Conservation (phyloP, 2,329 filamentous ascomycete species). For the Elsinoe australis region DNA sequence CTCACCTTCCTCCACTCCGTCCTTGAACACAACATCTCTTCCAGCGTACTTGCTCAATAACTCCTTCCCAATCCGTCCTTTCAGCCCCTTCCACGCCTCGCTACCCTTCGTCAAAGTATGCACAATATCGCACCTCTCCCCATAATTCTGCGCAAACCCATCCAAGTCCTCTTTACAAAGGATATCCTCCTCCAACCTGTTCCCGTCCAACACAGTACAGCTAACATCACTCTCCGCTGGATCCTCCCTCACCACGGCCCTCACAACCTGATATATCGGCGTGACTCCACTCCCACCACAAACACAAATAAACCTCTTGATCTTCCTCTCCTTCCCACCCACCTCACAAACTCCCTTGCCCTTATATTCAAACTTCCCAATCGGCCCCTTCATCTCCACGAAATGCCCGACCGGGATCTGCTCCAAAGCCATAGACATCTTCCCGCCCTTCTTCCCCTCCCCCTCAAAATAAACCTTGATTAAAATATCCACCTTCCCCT, state of each 20-base stretch:
- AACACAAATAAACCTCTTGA: conserved; percentile 73
- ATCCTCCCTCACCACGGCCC: conserved; percentile 63
- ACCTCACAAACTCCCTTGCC: conserved; percentile 58
- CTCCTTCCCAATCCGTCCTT: conserved; percentile 57
- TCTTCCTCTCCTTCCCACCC: conserved; percentile 46
- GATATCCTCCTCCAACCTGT: conserved; percentile 72
- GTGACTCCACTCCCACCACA: conserved; percentile 86
- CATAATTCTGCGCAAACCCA: conserved; percentile 46
- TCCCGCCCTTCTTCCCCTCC: conserved; percentile 54
- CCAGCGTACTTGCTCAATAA: conserved; percentile 54
- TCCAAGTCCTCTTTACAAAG: conserved; percentile 69
- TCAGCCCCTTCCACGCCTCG: conserved; percentile 58
- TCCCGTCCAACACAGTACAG: conserved; percentile 72
- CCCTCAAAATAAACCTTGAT: conserved; percentile 73
- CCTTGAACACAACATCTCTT: conserved; percentile 25
- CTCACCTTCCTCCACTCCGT: conserved; percentile 36
- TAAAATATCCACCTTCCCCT: conserved; percentile 64
- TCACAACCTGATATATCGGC: conserved; percentile 78
- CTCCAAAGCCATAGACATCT: conserved; percentile 76
- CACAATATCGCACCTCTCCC: conserved; percentile 54
- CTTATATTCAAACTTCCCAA: conserved; percentile 76
- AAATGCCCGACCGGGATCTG: conserved; percentile 61
- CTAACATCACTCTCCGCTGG: conserved; percentile 58
- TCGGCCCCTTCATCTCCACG: conserved; percentile 81
- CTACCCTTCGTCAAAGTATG: conserved; percentile 61